phyloP scores from a whole-genome alignment of 257 asterid species.

The Misopates orontium region DNA sequence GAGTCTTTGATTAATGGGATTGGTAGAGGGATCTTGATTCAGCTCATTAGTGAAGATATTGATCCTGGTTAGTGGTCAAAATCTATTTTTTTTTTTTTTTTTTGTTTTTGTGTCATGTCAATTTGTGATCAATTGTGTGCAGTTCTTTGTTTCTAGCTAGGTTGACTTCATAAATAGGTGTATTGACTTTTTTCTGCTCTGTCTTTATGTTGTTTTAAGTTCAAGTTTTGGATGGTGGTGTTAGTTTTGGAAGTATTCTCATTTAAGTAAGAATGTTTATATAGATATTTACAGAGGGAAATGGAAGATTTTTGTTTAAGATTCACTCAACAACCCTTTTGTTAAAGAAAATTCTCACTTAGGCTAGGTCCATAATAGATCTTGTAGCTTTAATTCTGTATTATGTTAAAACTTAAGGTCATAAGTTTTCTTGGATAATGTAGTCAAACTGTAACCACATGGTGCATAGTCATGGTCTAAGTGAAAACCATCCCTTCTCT shows the following conservation, averaged over 20 bases:
- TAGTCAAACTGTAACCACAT: too few species aligned
- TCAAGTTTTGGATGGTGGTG: too few species aligned
- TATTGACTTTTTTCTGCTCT: slow-evolving; percentile 4
- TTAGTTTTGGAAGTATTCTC: neutral
- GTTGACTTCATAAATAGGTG: slow-evolving; percentile 24
- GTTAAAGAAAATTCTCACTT: too few species aligned
- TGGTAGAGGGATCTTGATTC: slow-evolving; percentile 81
- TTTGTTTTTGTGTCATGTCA: too few species aligned
- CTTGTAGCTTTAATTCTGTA: too few species aligned
- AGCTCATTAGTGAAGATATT: slow-evolving; percentile 73
- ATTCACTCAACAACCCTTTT: too few species aligned
- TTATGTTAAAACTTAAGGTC: too few species aligned
- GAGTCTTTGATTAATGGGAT: slow-evolving; percentile 71
- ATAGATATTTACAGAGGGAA: neutral
- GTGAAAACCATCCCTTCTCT: neutral
- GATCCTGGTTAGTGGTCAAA: slow-evolving; percentile 59
- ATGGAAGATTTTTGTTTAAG: neutral
- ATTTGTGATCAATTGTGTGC: too few species aligned
- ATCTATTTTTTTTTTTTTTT: neutral
- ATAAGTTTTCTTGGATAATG: too few species aligned
- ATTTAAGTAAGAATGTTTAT: too few species aligned
- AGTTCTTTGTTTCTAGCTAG: slow-evolving; percentile 12
- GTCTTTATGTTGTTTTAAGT: neutral
- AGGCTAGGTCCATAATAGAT: too few species aligned
- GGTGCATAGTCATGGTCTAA: too few species aligned